phyloP scores from a whole-genome alignment of 2,329 filamentous ascomycete species.

The Cyphellophora attinorum region DNA sequence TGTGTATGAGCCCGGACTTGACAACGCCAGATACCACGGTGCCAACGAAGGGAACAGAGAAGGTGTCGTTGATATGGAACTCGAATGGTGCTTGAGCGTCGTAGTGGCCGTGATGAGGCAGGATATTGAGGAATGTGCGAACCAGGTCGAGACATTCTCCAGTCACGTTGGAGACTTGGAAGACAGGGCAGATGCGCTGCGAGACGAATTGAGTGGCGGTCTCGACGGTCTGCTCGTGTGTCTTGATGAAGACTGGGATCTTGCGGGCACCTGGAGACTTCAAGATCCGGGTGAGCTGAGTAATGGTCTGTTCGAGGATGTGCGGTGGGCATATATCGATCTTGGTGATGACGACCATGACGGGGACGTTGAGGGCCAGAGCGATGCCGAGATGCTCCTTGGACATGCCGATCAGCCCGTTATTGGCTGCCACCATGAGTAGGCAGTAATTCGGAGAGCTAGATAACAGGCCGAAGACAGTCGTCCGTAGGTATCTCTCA shows the following conservation, averaged over 20 bases:
- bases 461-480: slow-evolving; percentile 87
- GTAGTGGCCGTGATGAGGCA: slow-evolving; percentile 90
- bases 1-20: slow-evolving; percentile 76
- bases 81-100: slow-evolving; percentile 82
- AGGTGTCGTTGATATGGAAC: slow-evolving; percentile 94
- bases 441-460: slow-evolving; percentile 96
- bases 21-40: slow-evolving; percentile 94
- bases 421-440: slow-evolving; percentile 97
- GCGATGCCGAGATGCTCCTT: slow-evolving; percentile 96
- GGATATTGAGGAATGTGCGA: slow-evolving; percentile 84
- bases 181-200: slow-evolving; percentile 90
- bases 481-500: slow-evolving; percentile 89
- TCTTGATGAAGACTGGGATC: slow-evolving; percentile 92
- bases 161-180: slow-evolving; percentile 96
- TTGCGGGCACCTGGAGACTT: slow-evolving; percentile 90
- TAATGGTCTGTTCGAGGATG: slow-evolving; percentile 86
- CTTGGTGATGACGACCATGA: slow-evolving; percentile 97
- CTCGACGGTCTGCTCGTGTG: slow-evolving; percentile 81
- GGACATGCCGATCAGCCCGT: slow-evolving; percentile 94
- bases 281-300: slow-evolving; percentile 82
- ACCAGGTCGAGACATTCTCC: slow-evolving; percentile 85
- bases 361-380: slow-evolving; percentile 85
- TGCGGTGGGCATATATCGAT: slow-evolving; percentile 97
- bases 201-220: slow-evolving; percentile 94
- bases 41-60: slow-evolving; percentile 93